phyloP scores from a whole-genome alignment of 2,329 filamentous ascomycete species.

The Monosporascus sp. region DNA sequence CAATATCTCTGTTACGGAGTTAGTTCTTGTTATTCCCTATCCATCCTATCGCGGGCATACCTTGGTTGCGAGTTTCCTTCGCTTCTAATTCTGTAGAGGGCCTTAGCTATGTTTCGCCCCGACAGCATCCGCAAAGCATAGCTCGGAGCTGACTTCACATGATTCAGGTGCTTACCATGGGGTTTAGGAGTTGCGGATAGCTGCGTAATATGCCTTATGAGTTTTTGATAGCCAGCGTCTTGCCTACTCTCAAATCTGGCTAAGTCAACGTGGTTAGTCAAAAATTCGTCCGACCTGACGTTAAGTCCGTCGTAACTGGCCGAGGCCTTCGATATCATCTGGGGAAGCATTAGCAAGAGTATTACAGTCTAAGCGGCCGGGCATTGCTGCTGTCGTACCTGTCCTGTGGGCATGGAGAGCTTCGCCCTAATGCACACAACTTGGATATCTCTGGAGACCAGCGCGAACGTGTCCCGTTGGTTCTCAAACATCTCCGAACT shows the following conservation, averaged over 20 bases:
- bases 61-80: constrained; percentile 25
- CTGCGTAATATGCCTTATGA: constrained; percentile 20
- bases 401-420: constrained; percentile 15
- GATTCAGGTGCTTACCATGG: background rate
- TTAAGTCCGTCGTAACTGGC: constrained; percentile 23
- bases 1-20: constrained; percentile 20
- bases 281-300: constrained; percentile 22
- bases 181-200: constrained; percentile 16
- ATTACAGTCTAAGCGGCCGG: constrained; percentile 6
- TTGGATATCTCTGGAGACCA: constrained; percentile 26
- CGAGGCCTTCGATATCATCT: constrained; percentile 22
- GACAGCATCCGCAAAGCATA: background rate
- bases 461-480: constrained; percentile 22
- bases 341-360: constrained; percentile 17
- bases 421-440: constrained; percentile 24
- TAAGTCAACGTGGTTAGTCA: constrained; percentile 19
- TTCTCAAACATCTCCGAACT: constrained; percentile 21
- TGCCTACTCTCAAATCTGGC: constrained; percentile 21
- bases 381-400: constrained; percentile 1
- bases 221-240: constrained; percentile 18
- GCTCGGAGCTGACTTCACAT: background rate
- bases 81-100: constrained; percentile 19
- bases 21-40: background rate
- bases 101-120: background rate
- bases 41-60: constrained; percentile 10